Percentiles rank a stretch among this genome's conserved stretches.
Conservation (phyloP, 257 asterid species). For the Gentiana macrophylla region DNA sequence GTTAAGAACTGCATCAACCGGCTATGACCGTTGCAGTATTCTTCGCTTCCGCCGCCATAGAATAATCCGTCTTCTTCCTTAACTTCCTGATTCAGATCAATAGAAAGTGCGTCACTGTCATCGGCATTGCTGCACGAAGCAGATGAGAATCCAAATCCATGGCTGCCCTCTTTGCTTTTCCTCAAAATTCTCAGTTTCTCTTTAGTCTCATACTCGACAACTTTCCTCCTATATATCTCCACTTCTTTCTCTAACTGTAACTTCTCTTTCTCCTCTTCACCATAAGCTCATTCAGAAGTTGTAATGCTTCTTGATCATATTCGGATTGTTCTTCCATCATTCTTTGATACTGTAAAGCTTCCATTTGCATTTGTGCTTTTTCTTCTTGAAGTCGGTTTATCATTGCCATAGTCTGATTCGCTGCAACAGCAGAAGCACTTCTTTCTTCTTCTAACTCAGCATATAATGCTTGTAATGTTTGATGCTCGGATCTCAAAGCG, state of each 20-base stretch:
- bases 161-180: conserved; percentile 50
- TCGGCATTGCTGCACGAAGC: conserved; percentile 72
- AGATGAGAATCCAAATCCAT: conserved; percentile 58
- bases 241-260: conserved; percentile 67
- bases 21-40: conserved; percentile 23
- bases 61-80: conserved; percentile 48
- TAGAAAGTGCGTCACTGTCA: conserved; percentile 71
- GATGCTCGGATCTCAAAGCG: conserved; percentile 58
- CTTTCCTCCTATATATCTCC: conserved; percentile 50
- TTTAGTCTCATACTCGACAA: conserved; percentile 49
- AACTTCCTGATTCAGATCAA: conserved; percentile 60
- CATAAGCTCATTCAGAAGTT: conserved; percentile 84
- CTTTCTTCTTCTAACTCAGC: conserved; percentile 86
- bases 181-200: conserved; percentile 44
- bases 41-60: conserved; percentile 16
- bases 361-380: conserved; percentile 97
- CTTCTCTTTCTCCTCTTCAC: conserved; percentile 89
- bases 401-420: conserved; percentile 98
- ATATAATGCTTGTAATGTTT: conserved; percentile 58
- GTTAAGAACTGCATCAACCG: conserved; percentile 46
- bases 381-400: conserved; percentile 93
- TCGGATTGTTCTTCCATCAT: conserved; percentile 99
- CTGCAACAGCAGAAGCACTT: conserved; percentile 91
- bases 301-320: conserved; percentile 96
- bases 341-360: conserved; percentile 93